Base-by-base conservation (phyloP, 352 stramenopile species). In the Pythium oligandrum region DNA sequence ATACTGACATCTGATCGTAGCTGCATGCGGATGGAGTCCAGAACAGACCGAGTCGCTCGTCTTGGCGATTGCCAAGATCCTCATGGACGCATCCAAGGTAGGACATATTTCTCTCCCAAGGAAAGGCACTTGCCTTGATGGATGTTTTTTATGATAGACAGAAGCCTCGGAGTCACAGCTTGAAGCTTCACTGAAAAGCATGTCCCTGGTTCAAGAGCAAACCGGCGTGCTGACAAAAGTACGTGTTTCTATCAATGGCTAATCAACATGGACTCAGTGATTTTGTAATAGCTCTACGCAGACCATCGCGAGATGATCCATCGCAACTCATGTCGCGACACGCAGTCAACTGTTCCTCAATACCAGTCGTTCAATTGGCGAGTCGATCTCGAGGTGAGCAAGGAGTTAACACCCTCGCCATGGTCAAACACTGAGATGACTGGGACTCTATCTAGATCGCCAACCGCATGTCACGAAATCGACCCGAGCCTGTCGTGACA, bases 301-400 rank as follows among this genome's bases (percentile, higher is more conserved):
- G 60, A 68, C 3, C 66, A 92, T 45, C 40, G 48, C 6, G 69
- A 76, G 5, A 56, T 68, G 40, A 89, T 92, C 64, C 70, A 77
- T 51, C 55, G 63, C 38, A 79, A 67, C 52, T 75, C 82, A 1
- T 66, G 63, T 0, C 69, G 69, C 2, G 59, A 80, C 8, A 74
- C 57, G 10, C 57, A 69, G 5, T 65, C 72, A 26, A 78, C 55
- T 34, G 47, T 89, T 7, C 70, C 82, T 6, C 64, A 69, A 30
- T 93, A 89, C 51, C 70, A 61, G 11, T 76, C 72, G 31, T 64
- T 93, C 44, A 75, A 90, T 53, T 93, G 82, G 82, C 75, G 82
- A n/a, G 75, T 93, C 44, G 82, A 93, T 49, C 57, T 93, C 11
- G 82, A 93, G 75, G 82, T 91, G 31, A 2, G 48, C 38, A 4